Percentiles rank a stretch among this genome's conserved stretches.
Conservation (phyloP, 31 red algal genomes). For the Pterothamnion heteromorphum region DNA sequence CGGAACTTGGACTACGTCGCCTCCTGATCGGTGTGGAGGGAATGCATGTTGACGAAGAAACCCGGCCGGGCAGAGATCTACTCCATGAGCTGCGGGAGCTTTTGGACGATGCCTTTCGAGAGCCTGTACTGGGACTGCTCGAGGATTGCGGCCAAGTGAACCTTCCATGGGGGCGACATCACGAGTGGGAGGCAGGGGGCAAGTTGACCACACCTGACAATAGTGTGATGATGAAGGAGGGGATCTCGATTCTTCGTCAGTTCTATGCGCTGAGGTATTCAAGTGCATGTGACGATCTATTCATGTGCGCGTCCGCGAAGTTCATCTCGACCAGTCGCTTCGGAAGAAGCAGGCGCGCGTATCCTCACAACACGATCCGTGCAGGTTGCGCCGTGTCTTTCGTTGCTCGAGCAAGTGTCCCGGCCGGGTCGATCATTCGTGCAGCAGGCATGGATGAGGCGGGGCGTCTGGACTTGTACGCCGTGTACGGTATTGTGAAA, state of each 20-base stretch:
- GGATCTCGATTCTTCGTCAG: neutral
- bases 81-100: neutral
- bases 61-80: neutral
- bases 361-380: neutral
- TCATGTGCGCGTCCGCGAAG: neutral
- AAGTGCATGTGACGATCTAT: neutral
- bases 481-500: neutral
- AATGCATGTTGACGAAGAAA: neutral
- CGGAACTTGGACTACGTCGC: neutral
- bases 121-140: too few relatives aligned
- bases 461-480: neutral
- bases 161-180: neutral
- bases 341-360: neutral
- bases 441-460: neutral
- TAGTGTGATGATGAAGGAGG: neutral
- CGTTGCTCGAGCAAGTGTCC: neutral
- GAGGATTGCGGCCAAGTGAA: too few relatives aligned
- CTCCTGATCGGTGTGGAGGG: neutral
- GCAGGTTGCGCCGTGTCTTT: neutral
- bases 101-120: too few relatives aligned
- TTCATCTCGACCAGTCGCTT: neutral
- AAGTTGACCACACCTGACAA: neutral
- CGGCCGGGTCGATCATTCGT: neutral
- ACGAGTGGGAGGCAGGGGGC: neutral
- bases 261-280: neutral